Base-by-base conservation (phyloP, 495 filamentous ascomycete genomes). In the Xylaria flabelliformis region DNA sequence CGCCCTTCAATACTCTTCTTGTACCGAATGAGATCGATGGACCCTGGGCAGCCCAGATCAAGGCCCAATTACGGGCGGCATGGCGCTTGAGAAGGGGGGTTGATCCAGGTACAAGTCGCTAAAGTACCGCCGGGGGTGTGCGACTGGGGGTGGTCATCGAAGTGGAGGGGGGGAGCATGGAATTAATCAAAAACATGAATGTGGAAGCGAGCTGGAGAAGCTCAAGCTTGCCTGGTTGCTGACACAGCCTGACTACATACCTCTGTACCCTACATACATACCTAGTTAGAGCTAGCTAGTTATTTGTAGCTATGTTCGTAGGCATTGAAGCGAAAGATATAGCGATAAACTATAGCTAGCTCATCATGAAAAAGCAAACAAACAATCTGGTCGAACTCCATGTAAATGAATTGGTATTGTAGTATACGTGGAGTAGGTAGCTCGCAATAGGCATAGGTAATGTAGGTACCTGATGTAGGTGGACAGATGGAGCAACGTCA, bases 21-120 rank as follows among this genome's bases (percentile, higher is more conserved):
- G 78, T 76, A 77, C 67, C 70, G 41, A 48, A 74, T 71, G 66
- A 75, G 74, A 80, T 75, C 75, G 73, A 69, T 74, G 64, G 75
- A 75, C 73, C 79, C 76, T 76, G 75, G 77, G 36, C 61, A 44
- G 61, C 61, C 61, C 69, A 62, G 42, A 59, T 74, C 19, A 46
- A 44, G 66, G 71, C 26, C 77, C 75, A 77, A 76, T 80, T 73
- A 73, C 74, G 72, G 76, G 75, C 77, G 74, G 73, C 75, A 77
- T 78, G 75, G 79, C 79, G 79, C 79, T 80, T 80, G 75, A 67
- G 69, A 71, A 64, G 69, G 67, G 55, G 26, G 67, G 55, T 50
- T 36, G n/a, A 55, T 41, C 44, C 32, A 67, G 69, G 69, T 58
- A 66, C 70, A 61, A 59, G 62, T 67, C 62, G 62, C 70, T 67